Conservation (phyloP, 2,329 filamentous ascomycete genomes). For the Epichloe scottii region DNA sequence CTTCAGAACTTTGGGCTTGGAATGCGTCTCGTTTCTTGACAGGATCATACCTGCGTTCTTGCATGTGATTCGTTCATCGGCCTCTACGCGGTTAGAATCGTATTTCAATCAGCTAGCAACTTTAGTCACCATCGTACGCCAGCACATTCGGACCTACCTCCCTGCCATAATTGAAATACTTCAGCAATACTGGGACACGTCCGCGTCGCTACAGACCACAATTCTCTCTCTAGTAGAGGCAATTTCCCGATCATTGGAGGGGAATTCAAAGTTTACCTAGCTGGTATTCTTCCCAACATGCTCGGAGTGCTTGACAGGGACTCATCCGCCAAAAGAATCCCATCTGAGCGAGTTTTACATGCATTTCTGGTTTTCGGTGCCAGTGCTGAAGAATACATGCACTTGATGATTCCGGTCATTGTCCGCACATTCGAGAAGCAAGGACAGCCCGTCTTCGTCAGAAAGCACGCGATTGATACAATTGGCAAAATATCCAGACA, state of each 20-base stretch:
- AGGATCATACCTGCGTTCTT: conserved; percentile 93
- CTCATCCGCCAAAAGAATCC: conserved; percentile 56
- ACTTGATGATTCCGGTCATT: conserved; percentile 91
- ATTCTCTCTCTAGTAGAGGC: conserved; percentile 88
- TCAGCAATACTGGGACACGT: conserved; percentile 79
- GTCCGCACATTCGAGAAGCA: conserved; percentile 88
- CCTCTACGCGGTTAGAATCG: conserved; percentile 68
- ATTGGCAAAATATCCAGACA: conserved; percentile 88
- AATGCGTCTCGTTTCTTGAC: conserved; percentile 88
- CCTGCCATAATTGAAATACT: conserved; percentile 77
- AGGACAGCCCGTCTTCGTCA: conserved; percentile 64
- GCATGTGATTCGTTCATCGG: conserved; percentile 71
- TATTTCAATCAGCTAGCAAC: conserved; percentile 96
- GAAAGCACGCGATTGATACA: conserved; percentile 85
- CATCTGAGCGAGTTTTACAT: conserved; percentile 84
- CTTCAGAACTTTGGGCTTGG: conserved; percentile 88
- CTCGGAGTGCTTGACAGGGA: conserved; percentile 87
- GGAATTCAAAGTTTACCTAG: conserved; percentile 97
- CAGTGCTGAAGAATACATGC: conserved; percentile 97
- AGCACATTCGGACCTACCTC: conserved; percentile 88
- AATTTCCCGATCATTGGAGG: conserved; percentile 84
- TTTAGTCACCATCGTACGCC: conserved; percentile 85
- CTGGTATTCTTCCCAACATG: conserved; percentile 82
- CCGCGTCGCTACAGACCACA: conserved; percentile 71
- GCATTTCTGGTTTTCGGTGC: conserved; percentile 93